Base-by-base conservation (phyloP, 2,329 filamentous ascomycete genomes). In the Hymenoscyphus occultus region DNA sequence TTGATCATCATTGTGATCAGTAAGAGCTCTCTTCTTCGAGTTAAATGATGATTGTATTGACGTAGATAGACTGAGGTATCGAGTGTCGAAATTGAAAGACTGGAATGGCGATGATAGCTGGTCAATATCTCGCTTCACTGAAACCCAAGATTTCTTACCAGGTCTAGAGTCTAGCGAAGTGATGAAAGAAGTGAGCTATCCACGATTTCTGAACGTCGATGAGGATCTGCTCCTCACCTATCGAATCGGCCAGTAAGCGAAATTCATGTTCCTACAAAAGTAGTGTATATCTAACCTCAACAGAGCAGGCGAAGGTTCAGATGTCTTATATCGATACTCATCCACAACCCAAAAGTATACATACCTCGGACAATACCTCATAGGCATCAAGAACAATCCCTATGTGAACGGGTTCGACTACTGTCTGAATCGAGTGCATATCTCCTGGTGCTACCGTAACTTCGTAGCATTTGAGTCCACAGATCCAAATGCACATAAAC, bases 371-470 rank as follows among this genome's bases (percentile, higher is more conserved):
- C 68, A 70, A 22, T 65, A 70, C 40, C 67, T 73, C 16, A 71
- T 67, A 6, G 71, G 72, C 13, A 58, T 71, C 28, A 65, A 63
- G 0, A 72, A 72, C 51, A 73, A 65, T 60, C 71, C 72, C 16
- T 72, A 74, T 39, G 68, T 74, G 22, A 72, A 74, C 39, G 72
- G 72, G 3, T 60, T 74, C 16, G 68, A 70, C 39, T 71, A 67
- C 58, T 62, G 68, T n/a, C 10, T 66, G 5, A 59, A 39, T 10
- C 65, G 64, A 7, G 57, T 74, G 2, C 67, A 73, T 22, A 61
- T 72, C 39, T 72, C 72, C 12, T 74, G 72, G 72, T 71, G 70
- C 54, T 72, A 74, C 39, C 66, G 71, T 4, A 70, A 70, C 22
- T 72, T 70, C 63, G 48, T 72, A 13, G 59, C 68, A 35, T 58